Evolutionary conservation across 2,329 filamentous ascomycete species (phyloP), one percentile per base, ranked within the genome.

Genomic region (Ceratocystiopsis sp.): DNA sequence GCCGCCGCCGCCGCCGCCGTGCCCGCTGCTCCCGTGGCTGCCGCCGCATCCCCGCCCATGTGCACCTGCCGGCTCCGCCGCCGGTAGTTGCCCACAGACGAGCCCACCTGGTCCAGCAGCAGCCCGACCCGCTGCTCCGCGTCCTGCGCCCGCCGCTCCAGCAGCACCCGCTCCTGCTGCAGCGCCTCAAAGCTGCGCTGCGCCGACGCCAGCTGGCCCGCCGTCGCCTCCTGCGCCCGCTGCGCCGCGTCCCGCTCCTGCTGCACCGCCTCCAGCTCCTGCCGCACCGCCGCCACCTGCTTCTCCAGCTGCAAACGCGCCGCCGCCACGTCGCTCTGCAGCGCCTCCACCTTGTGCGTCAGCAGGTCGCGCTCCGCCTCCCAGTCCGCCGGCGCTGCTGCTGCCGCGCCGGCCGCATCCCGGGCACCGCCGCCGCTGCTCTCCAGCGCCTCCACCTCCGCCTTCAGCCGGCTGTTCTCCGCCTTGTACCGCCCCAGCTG

Each of bases 61-160:
- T 65, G 63, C 45, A 60, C 59, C 49, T 75, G 71, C 35, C 78
- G 71, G 52, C 74, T 79, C 46, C 73, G 85, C 36, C 91, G 82
- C 44, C 91, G 82, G 61, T 96, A 96, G 58, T 84, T 93, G 61
- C 91, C 87, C 15, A 98, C 91, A 4, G 85, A 93, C 36, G 78
- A 77, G 60, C 93, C 89, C 35, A 98, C 87, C 57, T 96, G 89
- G 58, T 96, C 86, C 13, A 98, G 76, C 41, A 98, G 75, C 54
- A 94, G 73, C 32, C 84, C 84, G 18, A 98, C 91, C 55, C 93
- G 93, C 50, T 84, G 78, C 63, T 98, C 91, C 1, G 91, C 91
- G 58, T 95, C 89, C 42, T 75, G 69, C 7, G 87, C 89, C 37
- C 89, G 82, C 52, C 77, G 76, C 58, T 96, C 87, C 4, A 98